Base-by-base conservation (phyloP, 192 early-diverging fungal species). In the Coemansia sp. region DNA sequence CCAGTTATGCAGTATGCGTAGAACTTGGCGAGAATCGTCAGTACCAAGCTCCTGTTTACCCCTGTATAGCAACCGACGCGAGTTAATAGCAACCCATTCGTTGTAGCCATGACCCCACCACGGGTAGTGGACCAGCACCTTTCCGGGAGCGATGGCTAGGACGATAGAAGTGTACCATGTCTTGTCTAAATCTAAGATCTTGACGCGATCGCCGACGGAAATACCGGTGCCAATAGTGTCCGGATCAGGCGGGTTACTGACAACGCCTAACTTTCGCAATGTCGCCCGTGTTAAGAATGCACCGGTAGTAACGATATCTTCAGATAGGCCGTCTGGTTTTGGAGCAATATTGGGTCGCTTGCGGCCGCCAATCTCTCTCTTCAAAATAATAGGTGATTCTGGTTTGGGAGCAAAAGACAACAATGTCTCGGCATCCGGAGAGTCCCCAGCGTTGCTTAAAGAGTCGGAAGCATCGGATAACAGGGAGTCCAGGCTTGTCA, bases 201-300 rank as follows among this genome's bases (percentile, higher is more conserved):
- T 72, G 51, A 68, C 59, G 28, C 66, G 63, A 34, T 63, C 68
- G 33, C 79, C 83, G n/a, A 66, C 62, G 8, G 18, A 15, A 7
- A 73, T 39, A 12, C 64, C 77, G 0, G 73, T 3, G 12, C 56
- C 59, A 0, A 29, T 37, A 2, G 71, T 37, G 2, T 63, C 68
- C 1, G 63, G 46, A 18, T 70, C 68, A 3, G 71, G 39, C 16
- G 43, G 13, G 3, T 53, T 25, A 45, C 59, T 57, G 1, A 58
- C 62, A 6, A 76, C 65, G 7, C 76, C 74, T 5, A 84, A 66
- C n/a, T 77, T 68, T 28, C 74, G 72, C 13, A 84, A 71, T 3
- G 77, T 77, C 20, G 72, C 66, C 49, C 83, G 78, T 3, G 83
- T 84, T 40, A 81, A 37, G 53, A 84, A 84, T 13, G 83, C 83